phyloP scores from a whole-genome alignment of 2,329 filamentous ascomycete genomes.

The Emmonsiellopsis sp. region DNA sequence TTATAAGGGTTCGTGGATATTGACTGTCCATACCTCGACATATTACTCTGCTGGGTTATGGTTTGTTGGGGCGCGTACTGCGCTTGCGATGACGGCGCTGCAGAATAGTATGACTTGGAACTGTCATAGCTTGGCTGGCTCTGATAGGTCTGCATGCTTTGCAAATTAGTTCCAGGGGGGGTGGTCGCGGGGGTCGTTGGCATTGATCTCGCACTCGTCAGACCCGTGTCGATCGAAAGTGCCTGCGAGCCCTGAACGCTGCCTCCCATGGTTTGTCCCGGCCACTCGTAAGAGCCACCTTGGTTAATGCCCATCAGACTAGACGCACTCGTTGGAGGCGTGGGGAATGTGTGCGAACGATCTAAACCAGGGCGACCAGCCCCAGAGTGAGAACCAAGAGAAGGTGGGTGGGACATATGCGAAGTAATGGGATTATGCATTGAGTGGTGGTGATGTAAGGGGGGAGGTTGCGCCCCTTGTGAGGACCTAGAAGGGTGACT shows the following conservation, averaged over 20 bases:
- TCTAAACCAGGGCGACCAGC: constrained; percentile 63
- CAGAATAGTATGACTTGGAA: constrained; percentile 69
- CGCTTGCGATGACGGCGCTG: constrained; percentile 54
- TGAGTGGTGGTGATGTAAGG: constrained; percentile 53
- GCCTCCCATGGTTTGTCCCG: constrained; percentile 53
- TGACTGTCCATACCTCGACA: constrained; percentile 55
- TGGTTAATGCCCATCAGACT: constrained; percentile 70
- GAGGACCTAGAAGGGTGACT: constrained; percentile 50
- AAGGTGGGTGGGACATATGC: constrained; percentile 51
- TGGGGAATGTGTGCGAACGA: constrained; percentile 85
- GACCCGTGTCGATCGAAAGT: constrained; percentile 69
- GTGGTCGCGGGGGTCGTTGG: constrained; percentile 86
- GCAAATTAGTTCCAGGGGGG: constrained; percentile 66
- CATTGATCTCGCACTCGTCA: constrained; percentile 74
- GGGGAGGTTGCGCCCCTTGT: constrained; percentile 56
- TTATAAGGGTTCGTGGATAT: constrained; percentile 48
- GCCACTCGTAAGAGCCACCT: constrained; percentile 72
- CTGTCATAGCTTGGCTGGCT: constrained; percentile 63
- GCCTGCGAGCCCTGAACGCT: constrained; percentile 54
- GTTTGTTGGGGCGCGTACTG: constrained; percentile 58
- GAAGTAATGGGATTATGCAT: constrained; percentile 50
- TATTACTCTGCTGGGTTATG: constrained; percentile 52
- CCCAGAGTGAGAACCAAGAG: constrained; percentile 51
- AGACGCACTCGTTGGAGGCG: constrained; percentile 85
- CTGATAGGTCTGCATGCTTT: constrained; percentile 71